Conservation (phyloP, 306 rosid genomes). For the Mucuna pruriens region DNA sequence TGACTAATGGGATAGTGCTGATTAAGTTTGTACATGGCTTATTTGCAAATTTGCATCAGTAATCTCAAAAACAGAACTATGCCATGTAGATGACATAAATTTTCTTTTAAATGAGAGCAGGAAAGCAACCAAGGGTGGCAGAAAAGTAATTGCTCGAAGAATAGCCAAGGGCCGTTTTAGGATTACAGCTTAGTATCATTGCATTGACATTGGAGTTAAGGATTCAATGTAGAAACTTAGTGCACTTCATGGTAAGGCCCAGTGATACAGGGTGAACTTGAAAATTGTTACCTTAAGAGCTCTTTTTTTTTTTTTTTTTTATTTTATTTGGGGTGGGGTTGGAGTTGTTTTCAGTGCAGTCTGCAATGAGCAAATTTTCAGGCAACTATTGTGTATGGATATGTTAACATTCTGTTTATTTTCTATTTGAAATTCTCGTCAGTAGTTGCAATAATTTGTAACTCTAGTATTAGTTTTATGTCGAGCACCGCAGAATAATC, state of each 20-base stretch:
- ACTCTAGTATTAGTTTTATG: background rate
- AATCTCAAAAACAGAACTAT: slow-evolving; percentile 27
- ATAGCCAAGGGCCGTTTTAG: slow-evolving; percentile 87
- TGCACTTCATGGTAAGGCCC: slow-evolving; percentile 16
- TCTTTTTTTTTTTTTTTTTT: background rate
- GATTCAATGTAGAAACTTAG: slow-evolving; percentile 36
- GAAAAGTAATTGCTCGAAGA: slow-evolving; percentile 88
- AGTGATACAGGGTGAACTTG: background rate
- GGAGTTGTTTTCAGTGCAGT: background rate
- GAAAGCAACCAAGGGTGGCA: slow-evolving; percentile 96
- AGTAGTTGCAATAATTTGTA: slow-evolving; percentile 19
- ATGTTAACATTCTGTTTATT: slow-evolving; percentile 13
- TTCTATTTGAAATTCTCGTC: background rate
- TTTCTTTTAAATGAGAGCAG: slow-evolving; percentile 60
- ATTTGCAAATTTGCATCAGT: slow-evolving; percentile 27
- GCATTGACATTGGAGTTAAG: slow-evolving; percentile 28
- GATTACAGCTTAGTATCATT: slow-evolving; percentile 75
- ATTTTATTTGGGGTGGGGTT: background rate
- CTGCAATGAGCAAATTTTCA: slow-evolving; percentile 4
- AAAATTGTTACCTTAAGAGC: slow-evolving; percentile 9
- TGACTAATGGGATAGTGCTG: background rate
- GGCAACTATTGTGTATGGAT: slow-evolving; percentile 26
- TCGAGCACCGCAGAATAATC: background rate
- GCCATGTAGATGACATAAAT: background rate
- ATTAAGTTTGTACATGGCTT: slow-evolving; percentile 3